Base-by-base conservation (phyloP, 495 filamentous ascomycete genomes). In the Hypoxylon subgilvum region DNA sequence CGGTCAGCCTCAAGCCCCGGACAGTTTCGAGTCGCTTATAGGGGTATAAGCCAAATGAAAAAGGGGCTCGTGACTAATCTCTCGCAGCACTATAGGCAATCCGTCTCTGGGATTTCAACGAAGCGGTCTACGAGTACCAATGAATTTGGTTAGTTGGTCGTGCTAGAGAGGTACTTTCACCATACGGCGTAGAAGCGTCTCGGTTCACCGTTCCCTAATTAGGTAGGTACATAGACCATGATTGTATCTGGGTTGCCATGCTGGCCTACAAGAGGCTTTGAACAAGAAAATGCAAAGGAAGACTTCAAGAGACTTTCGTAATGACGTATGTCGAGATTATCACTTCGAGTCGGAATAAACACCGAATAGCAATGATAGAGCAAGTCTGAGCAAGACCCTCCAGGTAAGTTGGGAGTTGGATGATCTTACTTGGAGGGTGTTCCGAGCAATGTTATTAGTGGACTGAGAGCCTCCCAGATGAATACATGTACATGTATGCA, bases 191-290 rank as follows among this genome's bases (percentile, higher is more conserved):
- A 48, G 35, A 49, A 10, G 16, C 47, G 40, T 31, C 30, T 63
- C 60, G 53, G 49, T 17, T 53, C 43, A 49, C 53, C 42, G 53
- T 48, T 61, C 32, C 60, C 53, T 43, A 27, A 63, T 49, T 45
- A 22, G 43, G 60, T 58, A 63, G 41, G 41, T 44, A n/a, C n/a
- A n/a, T n/a, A 44, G 30, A n/a, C 38, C 44, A 44, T n/a, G 19
- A 22, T 22, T 38, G 34, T 12, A 34, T 4, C 18, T 34, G 3
- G 12, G 19, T 34, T 22, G 28, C 17, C 44, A 8, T 31, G 16
- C 27, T 46, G 10, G 25, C 25, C 52, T 21, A 25, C 34, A 16
- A 57, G 36, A 17, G 23, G 19, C 35, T 28, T 25, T 25, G 25
- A 31, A 32, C 1, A 23, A 30, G 32, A 27, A 7, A 1, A 19